These are phyloP conservation scores for Heterobasidion occidentale DNA, from an alignment of 1,284 basidiomycete species.

Conservation along the genomic window DNA sequence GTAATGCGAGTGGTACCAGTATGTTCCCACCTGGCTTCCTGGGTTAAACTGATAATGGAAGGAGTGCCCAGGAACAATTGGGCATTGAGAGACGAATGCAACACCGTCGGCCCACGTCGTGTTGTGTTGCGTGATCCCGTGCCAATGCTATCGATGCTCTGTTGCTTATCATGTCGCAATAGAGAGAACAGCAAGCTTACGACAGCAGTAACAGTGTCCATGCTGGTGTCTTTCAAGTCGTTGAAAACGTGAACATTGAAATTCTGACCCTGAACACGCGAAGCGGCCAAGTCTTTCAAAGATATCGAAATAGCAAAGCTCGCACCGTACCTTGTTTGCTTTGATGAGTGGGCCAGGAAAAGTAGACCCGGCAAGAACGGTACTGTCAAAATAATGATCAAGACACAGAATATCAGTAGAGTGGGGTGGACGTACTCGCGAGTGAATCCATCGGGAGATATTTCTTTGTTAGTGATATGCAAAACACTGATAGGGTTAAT, in stretches of 20 bases:
- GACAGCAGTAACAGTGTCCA: constrained; percentile 27
- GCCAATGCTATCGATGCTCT: constrained; percentile 9
- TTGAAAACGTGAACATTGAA: constrained; percentile 26
- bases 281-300: neutral
- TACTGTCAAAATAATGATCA: neutral
- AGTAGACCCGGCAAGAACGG: constrained; percentile 1
- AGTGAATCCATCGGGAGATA: constrained; percentile 1
- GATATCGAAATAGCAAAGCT: neutral
- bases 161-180: neutral
- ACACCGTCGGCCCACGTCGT: constrained; percentile 8
- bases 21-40: constrained; percentile 23
- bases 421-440: neutral
- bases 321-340: constrained; percentile 1
- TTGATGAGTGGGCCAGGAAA: constrained; percentile 2
- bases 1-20: constrained; percentile 28
- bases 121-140: constrained; percentile 8
- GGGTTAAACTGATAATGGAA: constrained; percentile 14
- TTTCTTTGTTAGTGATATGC: constrained; percentile 3
- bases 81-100: constrained; percentile 10
- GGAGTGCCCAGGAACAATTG: constrained; percentile 6
- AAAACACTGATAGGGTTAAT: neutral
- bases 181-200: constrained; percentile 4
- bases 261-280: constrained; percentile 10
- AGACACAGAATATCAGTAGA: neutral
- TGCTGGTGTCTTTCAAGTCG: constrained; percentile 20